Evolutionary conservation across 1,139 yeast species (phyloP), one percentile per base, ranked within the genome.

Genomic region (Meyerozyma athensensis): DNA sequence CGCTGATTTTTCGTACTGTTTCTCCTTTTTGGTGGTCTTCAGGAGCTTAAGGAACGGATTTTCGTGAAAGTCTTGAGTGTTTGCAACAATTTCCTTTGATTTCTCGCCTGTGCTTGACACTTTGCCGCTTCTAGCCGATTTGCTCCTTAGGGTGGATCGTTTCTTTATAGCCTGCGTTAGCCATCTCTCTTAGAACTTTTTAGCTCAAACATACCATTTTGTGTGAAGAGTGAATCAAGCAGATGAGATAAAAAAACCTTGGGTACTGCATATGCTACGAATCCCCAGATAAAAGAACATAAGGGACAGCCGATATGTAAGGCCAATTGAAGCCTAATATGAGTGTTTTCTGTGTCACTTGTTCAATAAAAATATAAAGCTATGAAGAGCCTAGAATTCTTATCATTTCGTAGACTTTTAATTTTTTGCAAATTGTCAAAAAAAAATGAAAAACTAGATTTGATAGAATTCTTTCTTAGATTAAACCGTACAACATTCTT

Each of bases 41-140:
- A 65, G 69, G 39, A 74, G 70, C 48, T 77, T 79, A 33, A 79
- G 61, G 47, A 74, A 67, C 1, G 84, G 83, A 48, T 75, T 74
- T 41, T 46, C 44, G 34, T 37, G 16, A 23, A 30, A n/a, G 39
- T 35, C 39, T 39, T 35, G 21, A 10, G 34, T 38, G 17, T 41
- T 39, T 17, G 37, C 34, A 14, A 42, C 31, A 20, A 28, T 17
- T 32, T 36, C 7, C 10, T 42, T 30, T 16, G 39, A 28, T 7
- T 16, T 2, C 6, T n/a, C 5, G 2, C 12, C 31, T 13, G 16
- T 32, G 8, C 32, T 10, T 3, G 34, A 23, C n/a, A 34, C 33
- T 8, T 41, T 19, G 16, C 21, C 35, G 37, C 48, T 49, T 30
- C 57, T 36, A 2, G 61, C 59, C 3, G 60, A 63, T 45, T 68